Percentiles rank a stretch among this genome's conserved stretches.
These are phyloP conservation scores for Mycena belliarum DNA, from an alignment of 768 basidiomycete species.

Conservation along the genomic window DNA sequence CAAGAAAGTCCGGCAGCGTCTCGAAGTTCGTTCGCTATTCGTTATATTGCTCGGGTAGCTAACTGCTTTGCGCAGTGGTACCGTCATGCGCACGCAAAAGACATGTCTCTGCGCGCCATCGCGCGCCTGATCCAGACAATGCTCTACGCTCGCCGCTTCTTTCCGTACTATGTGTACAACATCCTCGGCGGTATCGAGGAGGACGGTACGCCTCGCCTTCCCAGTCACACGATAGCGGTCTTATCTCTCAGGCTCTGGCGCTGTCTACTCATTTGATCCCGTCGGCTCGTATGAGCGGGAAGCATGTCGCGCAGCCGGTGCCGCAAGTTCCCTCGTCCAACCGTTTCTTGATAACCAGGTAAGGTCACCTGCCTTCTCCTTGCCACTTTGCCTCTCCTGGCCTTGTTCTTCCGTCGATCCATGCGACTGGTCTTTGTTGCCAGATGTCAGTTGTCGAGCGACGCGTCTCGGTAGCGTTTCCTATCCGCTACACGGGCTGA, in stretches of 20 bases:
- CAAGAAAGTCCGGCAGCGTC: constrained; percentile 91
- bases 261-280: constrained; percentile 99
- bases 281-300: constrained; percentile 98
- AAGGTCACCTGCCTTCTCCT: constrained; percentile 31
- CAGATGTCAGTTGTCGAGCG: constrained; percentile 16
- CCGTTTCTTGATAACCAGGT: constrained; percentile 99
- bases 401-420: constrained; percentile 4
- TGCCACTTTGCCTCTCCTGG: background rate
- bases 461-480: constrained; percentile 19
- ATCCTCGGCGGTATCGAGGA: constrained; percentile 96
- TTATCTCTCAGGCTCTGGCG: constrained; percentile 72
- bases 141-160: constrained; percentile 94
- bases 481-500: constrained; percentile 12
- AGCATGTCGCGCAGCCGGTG: constrained; percentile 93
- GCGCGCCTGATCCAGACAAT: constrained; percentile 98
- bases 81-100: constrained; percentile 93
- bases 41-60: background rate
- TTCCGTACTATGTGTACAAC: constrained; percentile 98
- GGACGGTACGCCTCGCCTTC: constrained; percentile 63
- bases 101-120: constrained; percentile 95
- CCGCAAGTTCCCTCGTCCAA: constrained; percentile 92
- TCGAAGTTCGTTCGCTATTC: constrained; percentile 67
- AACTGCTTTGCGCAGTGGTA: constrained; percentile 73
- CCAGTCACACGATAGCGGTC: constrained; percentile 4
- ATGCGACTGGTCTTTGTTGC: background rate